Evolutionary conservation across 2,329 filamentous ascomycete genomes (phyloP), one percentile per base, ranked within the genome.

Genomic region (Penicillium nordicum): DNA sequence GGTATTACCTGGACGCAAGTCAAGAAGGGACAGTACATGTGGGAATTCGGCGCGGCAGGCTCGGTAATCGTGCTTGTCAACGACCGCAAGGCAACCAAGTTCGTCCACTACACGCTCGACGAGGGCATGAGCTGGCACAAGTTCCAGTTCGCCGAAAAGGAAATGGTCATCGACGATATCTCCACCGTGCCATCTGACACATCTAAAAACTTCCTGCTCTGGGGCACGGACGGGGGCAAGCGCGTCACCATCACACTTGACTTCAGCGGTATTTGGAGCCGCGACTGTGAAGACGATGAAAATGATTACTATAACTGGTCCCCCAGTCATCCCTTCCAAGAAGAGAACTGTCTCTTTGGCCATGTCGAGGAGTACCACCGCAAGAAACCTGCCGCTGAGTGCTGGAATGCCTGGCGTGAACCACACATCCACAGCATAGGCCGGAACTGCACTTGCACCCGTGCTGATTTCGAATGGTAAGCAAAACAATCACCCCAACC

Each of bases 11-110:
- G 94, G 94, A 86, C 82, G 62, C 84, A 87, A 57, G 86, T 93
- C 59, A 93, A 89, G 76, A 92, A 95, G 74, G 95, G 94, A 6
- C 84, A 82, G 36, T 96, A 92, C 80, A 88, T 89, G 68, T 99
- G 92, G 91, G 90, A 96, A 68, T 96, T 91, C 71, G 95, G 94
- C 57, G 95, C 99, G 67, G 91, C 96, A 72, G 94, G 94, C 29
- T 94, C 91, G 6, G 88, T 97, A 66, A 85, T 97, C 59, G 90
- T 96, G 41, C 87, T 99, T 47, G 92, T 93, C 23, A 84, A 88
- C 68, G 85, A 91, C 55, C 80, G 82, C 14, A 82, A 82, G 50
- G 80, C 84, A 50, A 91, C 88, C 5, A 88, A 88, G 61, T 76
- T 80, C 1, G 77, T 92, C 50, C 85, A 84, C 56, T 97, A 94